Conservation (phyloP, 2,329 filamentous ascomycete genomes). For the Stachybotrys chlorohalonatus region DNA sequence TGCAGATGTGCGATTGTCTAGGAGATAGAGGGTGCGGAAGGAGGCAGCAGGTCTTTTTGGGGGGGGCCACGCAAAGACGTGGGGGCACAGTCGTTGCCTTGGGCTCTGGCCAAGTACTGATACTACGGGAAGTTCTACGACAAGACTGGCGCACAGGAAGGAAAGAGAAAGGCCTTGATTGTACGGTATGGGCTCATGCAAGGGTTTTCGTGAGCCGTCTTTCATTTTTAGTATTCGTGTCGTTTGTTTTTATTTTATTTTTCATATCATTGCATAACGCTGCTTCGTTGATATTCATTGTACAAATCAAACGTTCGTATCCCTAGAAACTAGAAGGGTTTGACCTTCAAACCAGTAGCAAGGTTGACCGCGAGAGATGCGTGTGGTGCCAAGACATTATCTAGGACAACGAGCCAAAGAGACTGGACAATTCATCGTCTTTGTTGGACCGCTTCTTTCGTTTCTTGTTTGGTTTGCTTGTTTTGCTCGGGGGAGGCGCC, state of each 20-base stretch:
- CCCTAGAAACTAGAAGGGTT: too few relatives aligned
- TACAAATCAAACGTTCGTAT: not conserved
- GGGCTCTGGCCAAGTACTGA: not conserved
- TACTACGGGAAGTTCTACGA: conserved; percentile 1
- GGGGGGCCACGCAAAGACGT: too few relatives aligned
- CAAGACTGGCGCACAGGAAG: conserved; percentile 17
- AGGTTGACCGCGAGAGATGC: too few relatives aligned
- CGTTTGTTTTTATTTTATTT: conserved; percentile 12
- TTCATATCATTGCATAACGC: conserved; percentile 7
- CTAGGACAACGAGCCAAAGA: conserved; percentile 51
- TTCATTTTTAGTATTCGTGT: conserved; percentile 12
- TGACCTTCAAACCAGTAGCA: too few relatives aligned
- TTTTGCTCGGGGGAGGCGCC: conserved; percentile 6
- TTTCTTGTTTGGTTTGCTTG: conserved; percentile 29
- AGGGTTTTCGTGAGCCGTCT: conserved; percentile 2
- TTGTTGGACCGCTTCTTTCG: conserved; percentile 48
- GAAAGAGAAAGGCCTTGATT: conserved; percentile 13
- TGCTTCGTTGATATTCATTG: conserved; percentile 1
- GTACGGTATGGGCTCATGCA: conserved; percentile 12
- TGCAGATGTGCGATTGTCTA: not conserved
- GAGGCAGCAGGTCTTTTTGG: not conserved
- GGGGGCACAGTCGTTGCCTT: not conserved
- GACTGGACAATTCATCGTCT: conserved; percentile 60
- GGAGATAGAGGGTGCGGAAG: not conserved
- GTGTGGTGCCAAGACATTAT: too few relatives aligned